Percentiles rank a stretch among this genome's conserved stretches.
Evolutionary conservation across 23 red algal genomes (phyloP).

Genomic region (Agarophyton chilense): DNA sequence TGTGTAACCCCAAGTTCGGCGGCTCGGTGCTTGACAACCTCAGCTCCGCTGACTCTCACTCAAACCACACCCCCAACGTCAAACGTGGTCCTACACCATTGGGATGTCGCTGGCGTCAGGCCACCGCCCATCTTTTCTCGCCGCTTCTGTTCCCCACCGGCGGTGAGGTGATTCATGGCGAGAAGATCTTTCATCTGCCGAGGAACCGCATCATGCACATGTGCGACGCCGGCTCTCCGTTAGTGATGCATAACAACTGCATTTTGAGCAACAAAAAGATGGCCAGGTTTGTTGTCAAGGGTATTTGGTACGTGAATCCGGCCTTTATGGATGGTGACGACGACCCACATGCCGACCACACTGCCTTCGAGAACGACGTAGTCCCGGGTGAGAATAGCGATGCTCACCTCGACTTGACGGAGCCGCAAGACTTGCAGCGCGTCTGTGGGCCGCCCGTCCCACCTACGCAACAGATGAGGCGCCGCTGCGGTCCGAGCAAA

Average conservation of each 20-base stretch:
- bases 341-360: background rate
- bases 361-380: background rate
- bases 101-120: conserved; percentile 15
- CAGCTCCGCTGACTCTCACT: background rate
- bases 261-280: conserved; percentile 30
- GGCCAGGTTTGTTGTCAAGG: conserved; percentile 54
- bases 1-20: conserved; percentile 20
- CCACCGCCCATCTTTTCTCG: background rate
- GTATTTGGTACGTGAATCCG: conserved; percentile 43
- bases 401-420: background rate
- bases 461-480: conserved; percentile 19
- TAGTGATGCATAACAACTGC: conserved; percentile 50
- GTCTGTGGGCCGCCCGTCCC: conserved; percentile 1
- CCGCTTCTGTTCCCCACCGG: conserved; percentile 22
- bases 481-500: conserved; percentile 17
- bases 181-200: conserved; percentile 26
- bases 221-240: background rate
- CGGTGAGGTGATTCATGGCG: conserved; percentile 1
- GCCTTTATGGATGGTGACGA: background rate
- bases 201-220: conserved; percentile 14
- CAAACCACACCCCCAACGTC: too few relatives aligned
- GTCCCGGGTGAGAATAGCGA: background rate
- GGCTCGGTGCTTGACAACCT: background rate
- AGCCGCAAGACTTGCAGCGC: background rate
- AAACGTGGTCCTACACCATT: background rate